Base-by-base conservation (phyloP, 257 asterid genomes). In the Solanum acaule region DNA sequence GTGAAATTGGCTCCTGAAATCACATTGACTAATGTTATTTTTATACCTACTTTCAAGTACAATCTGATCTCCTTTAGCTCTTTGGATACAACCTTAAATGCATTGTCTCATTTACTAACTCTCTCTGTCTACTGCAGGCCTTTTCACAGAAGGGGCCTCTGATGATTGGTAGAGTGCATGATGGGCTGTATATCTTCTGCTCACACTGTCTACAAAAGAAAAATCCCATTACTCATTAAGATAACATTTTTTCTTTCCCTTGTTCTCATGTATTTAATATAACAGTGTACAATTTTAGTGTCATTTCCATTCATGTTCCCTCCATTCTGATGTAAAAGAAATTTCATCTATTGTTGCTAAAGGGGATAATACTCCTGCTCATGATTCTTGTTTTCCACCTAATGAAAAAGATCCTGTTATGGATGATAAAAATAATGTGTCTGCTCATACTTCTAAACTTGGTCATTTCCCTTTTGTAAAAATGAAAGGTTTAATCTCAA, bases 191-290 rank as follows among this genome's bases (percentile, higher is more conserved):
- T 59, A 2, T 22, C 11, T 10, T 61, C 11, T 61, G 2, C 27
- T 22, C 6, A 22, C 2, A 22, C 12, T 61, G 13, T 4, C 4
- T 61, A 22, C 3, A 22, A 6, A 22, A 61, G 2, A 20, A 9
- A 1, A 61, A 8, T 22, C 8, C 25, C n/a, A 20, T 22, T 22
- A 8, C 27, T 61, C 5, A 61, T 1, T 2, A 59, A 22, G 4
- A 7, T 8, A 3, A 0, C 12, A 8, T 59, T 1, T 59, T 8
- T 23, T 22, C 2, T 20, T 20, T 7, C 10, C 5, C n/a, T 59
- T 22, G 12, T 20, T 59, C 1, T 22, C n/a, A 59, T 59, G 68
- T 22, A 20, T 15, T 49, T 22, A 49, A 49, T 49, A 15, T 15
- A 49, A 22, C 12, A 20, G 3, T 8, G 13, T 59, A 61, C 68